Percentiles rank a stretch among this genome's conserved stretches.
phyloP scores from a whole-genome alignment of 2,329 filamentous ascomycete species.

The Helicocarpus griseus region DNA sequence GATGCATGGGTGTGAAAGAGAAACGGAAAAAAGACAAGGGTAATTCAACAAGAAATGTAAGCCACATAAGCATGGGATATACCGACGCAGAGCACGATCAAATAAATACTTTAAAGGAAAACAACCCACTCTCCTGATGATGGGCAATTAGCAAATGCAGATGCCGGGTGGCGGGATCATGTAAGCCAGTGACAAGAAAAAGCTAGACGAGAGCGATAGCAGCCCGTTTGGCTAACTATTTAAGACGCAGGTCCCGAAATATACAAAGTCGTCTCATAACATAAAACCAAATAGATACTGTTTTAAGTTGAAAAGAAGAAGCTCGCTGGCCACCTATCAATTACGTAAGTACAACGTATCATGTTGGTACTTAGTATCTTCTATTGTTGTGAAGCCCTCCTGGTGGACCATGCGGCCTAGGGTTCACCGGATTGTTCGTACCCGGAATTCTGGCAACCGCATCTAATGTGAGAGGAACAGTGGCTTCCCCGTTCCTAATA shows the following conservation, averaged over 20 bases:
- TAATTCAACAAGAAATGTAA: too few relatives aligned
- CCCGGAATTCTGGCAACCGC: neutral
- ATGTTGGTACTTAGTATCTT: neutral
- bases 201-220: neutral
- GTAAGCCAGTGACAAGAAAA: neutral
- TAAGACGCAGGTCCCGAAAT: neutral
- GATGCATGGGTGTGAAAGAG: neutral
- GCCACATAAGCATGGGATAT: too few relatives aligned
- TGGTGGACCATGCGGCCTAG: neutral
- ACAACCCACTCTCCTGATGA: too few relatives aligned
- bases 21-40: neutral
- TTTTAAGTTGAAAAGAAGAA: neutral
- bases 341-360: neutral
- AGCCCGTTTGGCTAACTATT: neutral
- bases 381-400: neutral
- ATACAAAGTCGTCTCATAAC: neutral
- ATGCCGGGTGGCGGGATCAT: neutral
- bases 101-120: too few relatives aligned
- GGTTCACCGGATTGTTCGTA: neutral
- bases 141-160: too few relatives aligned
- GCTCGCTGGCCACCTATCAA: neutral
- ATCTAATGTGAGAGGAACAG: neutral
- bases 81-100: too few relatives aligned
- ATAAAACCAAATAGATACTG: neutral
- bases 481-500: neutral